Evolutionary conservation across 1,284 basidiomycete species (phyloP).

Genomic region (Irpex lacteus): DNA sequence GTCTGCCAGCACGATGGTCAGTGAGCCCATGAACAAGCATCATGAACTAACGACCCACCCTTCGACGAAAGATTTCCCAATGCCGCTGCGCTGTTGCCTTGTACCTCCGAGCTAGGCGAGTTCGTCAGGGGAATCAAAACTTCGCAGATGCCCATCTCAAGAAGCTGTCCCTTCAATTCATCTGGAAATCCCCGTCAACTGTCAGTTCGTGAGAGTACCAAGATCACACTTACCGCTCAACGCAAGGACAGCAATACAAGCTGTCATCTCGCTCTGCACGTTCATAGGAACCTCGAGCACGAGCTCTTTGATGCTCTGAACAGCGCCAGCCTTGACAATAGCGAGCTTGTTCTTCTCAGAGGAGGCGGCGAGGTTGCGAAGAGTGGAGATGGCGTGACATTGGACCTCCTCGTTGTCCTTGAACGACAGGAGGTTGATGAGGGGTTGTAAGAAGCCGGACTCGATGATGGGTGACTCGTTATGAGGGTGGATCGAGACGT

Average conservation of each 20-base stretch:
- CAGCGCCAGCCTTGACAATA: constrained; percentile 98
- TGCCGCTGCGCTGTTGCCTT: constrained; percentile 98
- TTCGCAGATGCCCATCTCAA: constrained; percentile 99
- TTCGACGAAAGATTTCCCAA: constrained; percentile 97
- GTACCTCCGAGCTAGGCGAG: constrained; percentile 95
- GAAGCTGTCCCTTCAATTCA: constrained; percentile 90
- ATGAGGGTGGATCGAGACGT: constrained; percentile 97
- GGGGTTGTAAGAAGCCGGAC: constrained; percentile 92
- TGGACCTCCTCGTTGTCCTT: constrained; percentile 99
- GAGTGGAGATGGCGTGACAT: constrained; percentile 98
- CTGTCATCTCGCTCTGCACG: constrained; percentile 99
- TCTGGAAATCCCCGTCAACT: constrained; percentile 46
- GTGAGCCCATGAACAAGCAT: not conserved
- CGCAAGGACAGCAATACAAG: constrained; percentile 94
- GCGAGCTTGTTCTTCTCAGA: constrained; percentile 99
- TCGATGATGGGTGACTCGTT: constrained; percentile 99
- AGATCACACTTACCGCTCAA: constrained; percentile 67
- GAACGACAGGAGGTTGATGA: constrained; percentile 96
- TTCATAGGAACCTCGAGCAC: constrained; percentile 94
- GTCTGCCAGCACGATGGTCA: constrained; percentile 39
- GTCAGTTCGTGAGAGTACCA: not conserved
- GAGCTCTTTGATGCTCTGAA: constrained; percentile 96
- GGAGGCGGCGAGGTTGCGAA: constrained; percentile 95
- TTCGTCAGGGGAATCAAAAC: constrained; percentile 97
- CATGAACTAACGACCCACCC: constrained; percentile 45